These are phyloP conservation scores for Obba rivulosa DNA, from an alignment of 768 basidiomycete genomes.

Conservation along the genomic window DNA sequence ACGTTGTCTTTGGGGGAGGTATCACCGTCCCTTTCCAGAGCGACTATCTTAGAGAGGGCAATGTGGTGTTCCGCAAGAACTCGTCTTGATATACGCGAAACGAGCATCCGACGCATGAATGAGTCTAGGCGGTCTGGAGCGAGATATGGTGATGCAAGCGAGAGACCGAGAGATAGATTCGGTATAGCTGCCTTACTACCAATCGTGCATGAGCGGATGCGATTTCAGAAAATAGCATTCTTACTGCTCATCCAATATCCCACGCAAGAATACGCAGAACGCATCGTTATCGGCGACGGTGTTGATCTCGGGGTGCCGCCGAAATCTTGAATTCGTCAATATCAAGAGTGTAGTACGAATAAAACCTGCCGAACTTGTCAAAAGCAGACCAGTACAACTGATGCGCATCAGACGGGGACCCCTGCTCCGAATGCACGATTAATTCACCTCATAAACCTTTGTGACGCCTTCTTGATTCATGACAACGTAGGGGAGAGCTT, in stretches of 20 bases:
- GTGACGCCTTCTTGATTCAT: conserved; percentile 82
- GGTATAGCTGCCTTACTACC: conserved; percentile 72
- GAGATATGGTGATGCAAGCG: conserved; percentile 77
- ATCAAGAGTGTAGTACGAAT: too few species aligned
- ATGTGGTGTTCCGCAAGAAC: conserved; percentile 89
- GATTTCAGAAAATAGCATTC: conserved; percentile 11
- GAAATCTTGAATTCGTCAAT: conserved; percentile 21
- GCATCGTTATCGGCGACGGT: conserved; percentile 68
- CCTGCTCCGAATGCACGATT: neutral
- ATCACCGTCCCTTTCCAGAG: conserved; percentile 25
- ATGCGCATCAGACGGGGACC: neutral
- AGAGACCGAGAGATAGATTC: conserved; percentile 75
- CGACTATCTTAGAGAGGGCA: conserved; percentile 61
- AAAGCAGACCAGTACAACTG: conserved; percentile 87
- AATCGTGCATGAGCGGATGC: conserved; percentile 8
- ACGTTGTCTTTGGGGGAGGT: conserved; percentile 45
- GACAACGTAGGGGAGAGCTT: conserved; percentile 79
- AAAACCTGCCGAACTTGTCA: conserved; percentile 51
- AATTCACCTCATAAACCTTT: conserved; percentile 74
- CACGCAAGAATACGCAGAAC: conserved; percentile 70
- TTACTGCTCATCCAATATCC: conserved; percentile 73
- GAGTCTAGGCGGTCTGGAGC: conserved; percentile 75
- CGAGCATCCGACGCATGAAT: conserved; percentile 88
- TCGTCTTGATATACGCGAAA: conserved; percentile 84
- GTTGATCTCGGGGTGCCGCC: conserved; percentile 67